Conservation (phyloP, 208 protist genomes). For the Entamoeba dispar region DNA sequence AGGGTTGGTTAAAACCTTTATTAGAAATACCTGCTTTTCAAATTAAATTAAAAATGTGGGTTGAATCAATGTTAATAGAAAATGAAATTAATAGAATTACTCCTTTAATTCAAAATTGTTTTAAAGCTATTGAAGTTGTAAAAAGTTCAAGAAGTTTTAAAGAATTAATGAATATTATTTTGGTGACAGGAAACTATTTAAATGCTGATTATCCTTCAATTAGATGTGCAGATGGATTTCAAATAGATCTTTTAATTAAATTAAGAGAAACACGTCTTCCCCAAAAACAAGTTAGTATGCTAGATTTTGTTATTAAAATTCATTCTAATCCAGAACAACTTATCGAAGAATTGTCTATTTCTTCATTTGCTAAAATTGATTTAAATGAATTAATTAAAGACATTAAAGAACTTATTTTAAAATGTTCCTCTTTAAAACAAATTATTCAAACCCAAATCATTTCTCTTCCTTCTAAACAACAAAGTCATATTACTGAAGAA, state of each 20-base stretch:
- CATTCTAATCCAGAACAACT: not conserved
- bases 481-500: not conserved
- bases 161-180: not conserved
- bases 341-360: not conserved
- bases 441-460: not conserved
- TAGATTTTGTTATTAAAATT: not conserved
- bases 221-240: not conserved
- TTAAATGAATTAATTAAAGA: not conserved
- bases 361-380: not conserved
- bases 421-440: not conserved
- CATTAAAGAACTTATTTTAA: not conserved
- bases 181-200: not conserved
- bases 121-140: not conserved
- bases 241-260: not conserved
- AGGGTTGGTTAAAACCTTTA: not conserved
- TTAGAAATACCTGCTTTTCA: not conserved
- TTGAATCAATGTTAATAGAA: not conserved
- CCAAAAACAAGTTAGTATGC: not conserved
- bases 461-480: not conserved
- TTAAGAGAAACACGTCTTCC: not conserved
- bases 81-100: not conserved
- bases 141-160: not conserved
- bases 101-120: not conserved
- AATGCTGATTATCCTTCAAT: not conserved
- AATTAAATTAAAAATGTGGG: not conserved